Base-by-base conservation (phyloP, 306 rosid genomes). In the Bauhinia variegata region DNA sequence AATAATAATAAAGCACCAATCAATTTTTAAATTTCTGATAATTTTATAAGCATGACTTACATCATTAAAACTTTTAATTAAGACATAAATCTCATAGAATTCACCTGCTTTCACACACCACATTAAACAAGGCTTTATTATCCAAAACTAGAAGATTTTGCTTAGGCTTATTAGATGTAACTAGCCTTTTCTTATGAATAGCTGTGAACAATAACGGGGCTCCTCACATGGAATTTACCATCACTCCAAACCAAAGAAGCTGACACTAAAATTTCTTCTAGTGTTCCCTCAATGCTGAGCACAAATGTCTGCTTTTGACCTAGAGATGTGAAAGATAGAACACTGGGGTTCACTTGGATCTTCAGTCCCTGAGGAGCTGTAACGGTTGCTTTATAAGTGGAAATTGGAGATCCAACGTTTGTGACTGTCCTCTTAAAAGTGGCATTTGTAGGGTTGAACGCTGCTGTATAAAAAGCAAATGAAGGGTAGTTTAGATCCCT, bases 401-500 rank as follows among this genome's bases (percentile, higher is more conserved):
- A 79, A 0, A 30, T 63, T 23, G 47, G 3, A 0, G 36, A 60
- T n/a, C 68, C 76, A n/a, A 68, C 73, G 10, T 79, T 66, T 19
- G 67, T 78, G 30, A 64, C 70, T 1, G 63, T 70, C 59, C 81
- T 63, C 3, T 50, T 49, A 16, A 17, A 76, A 63, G 15, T n/a
- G n/a, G 3, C 14, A 2, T 34, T 5, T 1, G 19, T 37, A 37
- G 33, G 8, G 16, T 23, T 23, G 28, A 1, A 23, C 28, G 2
- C 18, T 10, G 0, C 0, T 2, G 5, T 54, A 9, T 7, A 12
- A 11, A 82, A 46, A 2, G 85, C 77, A 43, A 83, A 69, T 3
- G 89, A 75, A 52, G 91, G 95, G n/a, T 83, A 80, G 30, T 83
- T 88, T 5, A 88, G 13, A 32, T 83, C 74, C 7, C 48, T 38